phyloP scores from a whole-genome alignment of 2,329 filamentous ascomycete genomes.

The Penicillium hordei region DNA sequence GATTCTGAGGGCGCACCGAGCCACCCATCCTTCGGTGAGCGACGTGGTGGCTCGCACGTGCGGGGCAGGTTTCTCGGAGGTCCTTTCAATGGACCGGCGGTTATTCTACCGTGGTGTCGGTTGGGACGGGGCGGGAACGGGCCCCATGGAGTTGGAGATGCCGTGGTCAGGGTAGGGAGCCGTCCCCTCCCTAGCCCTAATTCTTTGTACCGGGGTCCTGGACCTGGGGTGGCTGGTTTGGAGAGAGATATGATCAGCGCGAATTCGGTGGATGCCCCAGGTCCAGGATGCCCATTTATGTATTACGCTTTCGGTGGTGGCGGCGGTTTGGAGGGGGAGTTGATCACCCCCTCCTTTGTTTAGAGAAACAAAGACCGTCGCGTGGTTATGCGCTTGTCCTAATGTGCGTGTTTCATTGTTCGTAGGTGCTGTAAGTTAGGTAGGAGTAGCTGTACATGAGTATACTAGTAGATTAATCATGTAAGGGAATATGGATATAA shows the following conservation, averaged over 20 bases:
- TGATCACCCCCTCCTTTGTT: background rate
- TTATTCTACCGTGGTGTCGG: constrained; percentile 34
- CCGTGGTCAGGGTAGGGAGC: constrained; percentile 2
- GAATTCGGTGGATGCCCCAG: background rate
- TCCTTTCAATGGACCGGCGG: constrained; percentile 26
- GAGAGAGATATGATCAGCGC: background rate
- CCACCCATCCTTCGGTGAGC: constrained; percentile 32
- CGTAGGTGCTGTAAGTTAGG: background rate
- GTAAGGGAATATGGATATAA: background rate
- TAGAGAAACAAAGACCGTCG: constrained; percentile 3
- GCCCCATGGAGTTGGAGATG: constrained; percentile 35
- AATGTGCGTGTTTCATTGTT: background rate
- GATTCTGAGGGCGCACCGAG: constrained; percentile 33
- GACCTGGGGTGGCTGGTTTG: constrained; percentile 1
- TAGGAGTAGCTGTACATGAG: background rate
- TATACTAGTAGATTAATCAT: background rate
- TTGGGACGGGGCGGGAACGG: constrained; percentile 35
- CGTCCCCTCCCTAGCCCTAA: constrained; percentile 6
- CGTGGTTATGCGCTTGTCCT: background rate
- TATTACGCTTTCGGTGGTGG: background rate
- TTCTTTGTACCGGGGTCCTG: constrained; percentile 4
- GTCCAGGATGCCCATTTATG: constrained; percentile 5
- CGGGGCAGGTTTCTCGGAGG: constrained; percentile 32
- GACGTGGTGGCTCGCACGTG: constrained; percentile 24
- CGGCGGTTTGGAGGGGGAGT: background rate